Base-by-base conservation (phyloP, 306 rosid genomes). In the Cyclanthera cordifolia region DNA sequence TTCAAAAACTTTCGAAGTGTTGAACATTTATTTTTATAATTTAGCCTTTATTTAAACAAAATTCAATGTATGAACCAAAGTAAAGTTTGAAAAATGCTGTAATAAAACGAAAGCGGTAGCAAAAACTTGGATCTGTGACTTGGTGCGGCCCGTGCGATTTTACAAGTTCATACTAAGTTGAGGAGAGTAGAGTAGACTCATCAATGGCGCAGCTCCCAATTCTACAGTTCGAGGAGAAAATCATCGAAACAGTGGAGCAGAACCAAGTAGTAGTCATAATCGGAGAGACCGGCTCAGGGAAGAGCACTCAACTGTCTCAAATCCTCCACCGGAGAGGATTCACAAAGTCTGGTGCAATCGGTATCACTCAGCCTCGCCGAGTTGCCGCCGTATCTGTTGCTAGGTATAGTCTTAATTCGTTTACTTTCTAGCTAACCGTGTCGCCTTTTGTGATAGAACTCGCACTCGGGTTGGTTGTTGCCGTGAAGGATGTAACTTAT, bases 271-370 rank as follows among this genome's bases (percentile, higher is more conserved):
- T 78, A 2, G 98, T 89, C 10, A 48, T 93, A 47, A 93, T 93
- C 67, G 96, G 98, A 17, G 98, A 93, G 65, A 89, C 98, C 4
- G 98, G 98, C 70, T 93, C 95, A 19, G 98, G 98, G 5, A 93
- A 93, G 82, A 93, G 98, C 79, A 93, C 98, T 39, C 98, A 93
- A 53, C 95, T 93, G 72, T 89, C 96, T 72, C 91, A 93, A 76
- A 92, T 93, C 58, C 91, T 93, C 6, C 90, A 83, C 85, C 81
- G 89, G 37, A 82, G 82, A 65, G 87, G 98, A 74, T 86, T 84
- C 81, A 75, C 87, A 70, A 75, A 80, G 46, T 79, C 91, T 56
- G 91, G 90, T 46, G 64, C 79, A 57, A 76, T 92, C 64, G 96
- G 85, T 71, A 83, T 89, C 80, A 89, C 98, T 61, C 98, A 93